Evolutionary conservation across 768 basidiomycete genomes (phyloP).

Genomic region (Suillus sp.): DNA sequence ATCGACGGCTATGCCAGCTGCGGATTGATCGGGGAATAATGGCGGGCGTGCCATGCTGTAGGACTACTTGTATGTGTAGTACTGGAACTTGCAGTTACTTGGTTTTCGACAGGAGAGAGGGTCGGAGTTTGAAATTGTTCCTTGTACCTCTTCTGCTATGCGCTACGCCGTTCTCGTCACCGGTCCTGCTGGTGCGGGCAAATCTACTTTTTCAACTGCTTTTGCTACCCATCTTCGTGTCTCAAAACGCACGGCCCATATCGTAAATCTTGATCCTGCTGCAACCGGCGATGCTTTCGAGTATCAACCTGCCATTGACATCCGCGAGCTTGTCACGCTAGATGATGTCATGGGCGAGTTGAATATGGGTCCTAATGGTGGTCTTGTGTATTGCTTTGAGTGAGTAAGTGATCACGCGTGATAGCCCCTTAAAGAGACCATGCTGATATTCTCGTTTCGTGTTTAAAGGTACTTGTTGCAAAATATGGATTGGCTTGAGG

Average conservation of each 20-base stretch:
- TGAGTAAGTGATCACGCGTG: conserved; percentile 61
- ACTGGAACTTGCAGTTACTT: conserved; percentile 12
- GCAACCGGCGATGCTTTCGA: conserved; percentile 86
- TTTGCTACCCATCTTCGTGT: conserved; percentile 88
- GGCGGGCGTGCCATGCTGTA: conserved; percentile 72
- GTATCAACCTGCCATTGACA: conserved; percentile 91
- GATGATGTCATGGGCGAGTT: conserved; percentile 97
- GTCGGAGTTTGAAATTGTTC: conserved; percentile 33
- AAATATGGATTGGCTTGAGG: conserved; percentile 98
- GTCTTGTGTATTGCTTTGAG: conserved; percentile 98
- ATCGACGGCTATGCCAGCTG: conserved; percentile 82
- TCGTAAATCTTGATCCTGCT: conserved; percentile 97
- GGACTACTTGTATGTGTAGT: conserved; percentile 13
- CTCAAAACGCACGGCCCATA: conserved; percentile 81
- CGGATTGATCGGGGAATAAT: conserved; percentile 67
- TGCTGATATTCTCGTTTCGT: conserved; percentile 1
- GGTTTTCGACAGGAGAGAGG: conserved; percentile 6
- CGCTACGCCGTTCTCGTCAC: conserved; percentile 87
- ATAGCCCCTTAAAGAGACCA: background rate
- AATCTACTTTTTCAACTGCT: conserved; percentile 89
- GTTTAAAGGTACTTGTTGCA: conserved; percentile 82
- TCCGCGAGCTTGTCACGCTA: conserved; percentile 87
- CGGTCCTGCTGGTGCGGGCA: conserved; percentile 98
- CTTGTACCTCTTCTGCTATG: conserved; percentile 45
- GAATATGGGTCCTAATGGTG: conserved; percentile 95